A percentile compares a stretch with the other conserved stretches of the same genome.
These are phyloP conservation scores for Venturia nashicola DNA, from an alignment of 2,329 filamentous ascomycete species.

Conservation along the genomic window DNA sequence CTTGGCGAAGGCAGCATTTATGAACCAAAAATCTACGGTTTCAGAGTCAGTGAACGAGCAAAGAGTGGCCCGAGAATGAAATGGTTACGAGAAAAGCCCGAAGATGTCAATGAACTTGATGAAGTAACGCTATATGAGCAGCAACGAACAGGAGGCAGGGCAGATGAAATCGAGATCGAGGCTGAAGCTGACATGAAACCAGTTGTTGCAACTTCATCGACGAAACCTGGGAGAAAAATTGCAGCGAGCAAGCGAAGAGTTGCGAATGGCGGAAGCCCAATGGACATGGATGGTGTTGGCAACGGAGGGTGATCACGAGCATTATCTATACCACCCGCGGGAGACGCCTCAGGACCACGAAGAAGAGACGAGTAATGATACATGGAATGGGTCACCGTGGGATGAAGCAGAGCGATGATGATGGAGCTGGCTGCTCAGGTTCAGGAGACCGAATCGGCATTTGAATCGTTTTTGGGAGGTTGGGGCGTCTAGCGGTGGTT, in stretches of 20 bases:
- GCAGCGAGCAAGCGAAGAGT: background rate
- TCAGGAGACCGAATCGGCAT: background rate
- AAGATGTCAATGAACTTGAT: conserved; percentile 70
- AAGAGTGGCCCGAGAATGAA: conserved; percentile 90
- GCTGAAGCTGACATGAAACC: conserved; percentile 8
- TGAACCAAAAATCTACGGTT: conserved; percentile 92
- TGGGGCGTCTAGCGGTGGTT: background rate
- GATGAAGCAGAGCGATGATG: background rate
- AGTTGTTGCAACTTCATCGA: background rate
- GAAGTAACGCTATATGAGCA: conserved; percentile 44
- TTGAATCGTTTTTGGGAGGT: background rate
- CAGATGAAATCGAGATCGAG: conserved; percentile 17
- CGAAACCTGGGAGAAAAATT: background rate
- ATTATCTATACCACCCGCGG: background rate
- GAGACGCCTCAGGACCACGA: background rate
- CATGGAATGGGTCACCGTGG: background rate
- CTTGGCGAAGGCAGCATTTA: conserved; percentile 76
- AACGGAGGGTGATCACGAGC: background rate
- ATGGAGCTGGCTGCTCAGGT: background rate
- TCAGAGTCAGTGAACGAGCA: conserved; percentile 82
- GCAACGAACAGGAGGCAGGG: conserved; percentile 12
- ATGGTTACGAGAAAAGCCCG: conserved; percentile 80
- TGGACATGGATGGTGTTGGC: conserved; percentile 5
- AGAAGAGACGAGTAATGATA: background rate
- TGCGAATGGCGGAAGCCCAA: conserved; percentile 7